Evolutionary conservation across 225 moss, liverwort and hornwort species (phyloP), one percentile per base, ranked within the genome.

Genomic region (Asterella californica): DNA sequence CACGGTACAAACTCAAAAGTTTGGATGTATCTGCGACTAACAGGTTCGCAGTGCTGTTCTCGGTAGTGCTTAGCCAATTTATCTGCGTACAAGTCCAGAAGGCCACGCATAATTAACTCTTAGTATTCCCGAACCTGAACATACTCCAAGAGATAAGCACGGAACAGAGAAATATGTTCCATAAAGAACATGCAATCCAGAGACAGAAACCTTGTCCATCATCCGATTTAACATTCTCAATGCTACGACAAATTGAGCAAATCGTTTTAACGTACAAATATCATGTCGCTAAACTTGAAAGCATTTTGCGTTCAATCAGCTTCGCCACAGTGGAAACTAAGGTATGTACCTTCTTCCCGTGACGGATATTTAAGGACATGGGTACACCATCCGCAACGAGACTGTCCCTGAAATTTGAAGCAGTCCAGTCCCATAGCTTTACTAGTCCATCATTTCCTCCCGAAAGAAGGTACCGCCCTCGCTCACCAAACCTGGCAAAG

Each of bases 1-100:
- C 83, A 67, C 88, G 88, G 83, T 96, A 96, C 57, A 96, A 65
- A 79, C 94, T 93, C 76, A 96, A 59, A 10, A 86, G 78, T 83
- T 94, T 93, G 52, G 94, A 93, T 45, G 94, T 96, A 83, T 96
- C 94, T 1, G 94, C 96, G 73, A 96, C 96, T 66, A 89, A 79
- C 75, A 96, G 55, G 85, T 93, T 94, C 75, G 90, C 83, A 61
- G 86, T 65, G 82, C 59, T 78, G 73, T 48, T 80, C 68, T 86
- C 64, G 74, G 62, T 86, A 42, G 91, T 92, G 79, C 85, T 85
- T 78, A 94, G 69, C 94, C 94, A 96, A 78, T 96, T 96, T 37
- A 96, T 86, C 94, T 96, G 77, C 76, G n/a, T 29, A 62, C 24
- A 15, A 19, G 25, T 36, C 0, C 22, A 75, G 57, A 75, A 33